Conservation (phyloP, 1,139 yeast species). For the Sugiyamaella castrensis region DNA sequence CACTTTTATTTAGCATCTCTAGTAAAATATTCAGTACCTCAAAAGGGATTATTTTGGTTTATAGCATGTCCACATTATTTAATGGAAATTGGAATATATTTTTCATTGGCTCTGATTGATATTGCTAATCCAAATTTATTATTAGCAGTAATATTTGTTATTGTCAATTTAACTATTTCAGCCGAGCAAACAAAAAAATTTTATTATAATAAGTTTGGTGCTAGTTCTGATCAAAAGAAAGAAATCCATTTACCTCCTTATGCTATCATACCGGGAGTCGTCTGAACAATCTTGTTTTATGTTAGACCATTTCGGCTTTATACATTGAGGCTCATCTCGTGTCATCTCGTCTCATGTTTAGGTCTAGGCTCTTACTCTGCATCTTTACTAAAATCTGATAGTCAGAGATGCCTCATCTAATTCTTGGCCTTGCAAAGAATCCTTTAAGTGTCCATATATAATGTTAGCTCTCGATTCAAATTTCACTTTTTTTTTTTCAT, state of each 20-base stretch:
- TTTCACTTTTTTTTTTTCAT: neutral
- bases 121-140: constrained; percentile 9
- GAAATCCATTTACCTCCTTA: constrained; percentile 26
- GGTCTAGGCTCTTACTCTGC: too few species aligned
- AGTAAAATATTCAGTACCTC: constrained; percentile 66
- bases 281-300: constrained; percentile 9
- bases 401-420: constrained; percentile 5
- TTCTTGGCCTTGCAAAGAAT: neutral
- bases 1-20: constrained; percentile 61
- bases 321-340: neutral
- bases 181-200: constrained; percentile 57
- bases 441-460: too few species aligned
- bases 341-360: constrained; percentile 1
- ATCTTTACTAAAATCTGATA: too few species aligned
- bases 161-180: constrained; percentile 57
- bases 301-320: neutral
- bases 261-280: constrained; percentile 29
- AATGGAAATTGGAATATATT: constrained; percentile 68
- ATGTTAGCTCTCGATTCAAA: constrained; percentile 2
- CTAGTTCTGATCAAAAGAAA: constrained; percentile 20
- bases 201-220: constrained; percentile 41
- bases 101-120: constrained; percentile 21
- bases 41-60: constrained; percentile 47
- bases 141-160: constrained; percentile 53
- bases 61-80: constrained; percentile 78